Base-by-base conservation (phyloP, 805 yeast genomes). In the Saccharomycopsis sp. region DNA sequence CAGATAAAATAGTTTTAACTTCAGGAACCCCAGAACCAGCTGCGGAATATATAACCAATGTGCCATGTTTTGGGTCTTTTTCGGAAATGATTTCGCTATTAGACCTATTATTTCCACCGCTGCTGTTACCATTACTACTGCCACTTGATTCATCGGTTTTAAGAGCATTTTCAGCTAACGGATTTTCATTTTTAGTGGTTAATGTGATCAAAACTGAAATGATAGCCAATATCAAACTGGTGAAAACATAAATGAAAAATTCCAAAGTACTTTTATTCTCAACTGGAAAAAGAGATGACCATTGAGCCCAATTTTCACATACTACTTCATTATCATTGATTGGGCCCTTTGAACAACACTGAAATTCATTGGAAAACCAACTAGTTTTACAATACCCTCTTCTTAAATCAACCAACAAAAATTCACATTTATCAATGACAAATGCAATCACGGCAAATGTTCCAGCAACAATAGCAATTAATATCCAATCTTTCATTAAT, bases 1-100 rank as follows among this genome's bases (percentile, higher is more conserved):
- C 82, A 1, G 79, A 73, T 24, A 76, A 59, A 31, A 76, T 75
- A 0, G 81, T 75, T 50, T 74, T 75, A 13, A 76, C 81, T 57
- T 76, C 81, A 1, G 81, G 79, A 2, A 76, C 81, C 3, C 81
- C 81, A 14, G 77, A 71, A 2, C 81, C 81, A 24, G 71, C 69
- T 0, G 77, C 80, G 9, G 77, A 65, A 54, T 74, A 76, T 54
- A 75, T 57, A 4, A 57, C 54, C 33, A 54, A 46, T 4, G 26
- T 27, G 11, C 20, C 13, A 13, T 14, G 41, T n/a, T 41, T 33
- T 3, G 16, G 9, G 6, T 24, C 23, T 20, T n/a, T 14, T 16
- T 22, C 35, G n/a, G 9, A 14, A 8, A 17, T 24, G 14, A 20
- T 39, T 14, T 43, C 26, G 16, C 31, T 23, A 28, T 6, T 26